A percentile compares a stretch with the other conserved stretches of the same genome.
phyloP scores from a whole-genome alignment of 1,139 yeast species.

The Scheffersomyces titani region DNA sequence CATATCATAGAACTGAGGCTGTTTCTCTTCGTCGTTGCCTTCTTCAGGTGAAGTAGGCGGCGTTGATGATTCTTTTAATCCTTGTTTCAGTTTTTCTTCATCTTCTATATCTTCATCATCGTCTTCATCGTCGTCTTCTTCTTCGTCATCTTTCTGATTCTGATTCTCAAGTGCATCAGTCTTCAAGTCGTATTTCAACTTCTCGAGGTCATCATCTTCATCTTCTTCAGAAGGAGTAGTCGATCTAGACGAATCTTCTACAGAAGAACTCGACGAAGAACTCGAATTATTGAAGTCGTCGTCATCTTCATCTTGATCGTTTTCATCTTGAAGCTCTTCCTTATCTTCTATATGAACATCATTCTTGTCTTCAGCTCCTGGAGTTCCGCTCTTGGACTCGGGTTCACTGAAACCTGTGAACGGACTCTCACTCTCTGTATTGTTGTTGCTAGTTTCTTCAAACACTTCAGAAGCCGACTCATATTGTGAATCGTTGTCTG shows the following conservation, averaged over 20 bases:
- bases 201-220: conserved; percentile 30
- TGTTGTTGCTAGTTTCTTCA: conserved; percentile 4
- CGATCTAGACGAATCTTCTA: conserved; percentile 2
- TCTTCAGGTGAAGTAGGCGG: conserved; percentile 53
- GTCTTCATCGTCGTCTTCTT: conserved; percentile 17
- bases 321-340: conserved; percentile 27
- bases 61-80: conserved; percentile 15
- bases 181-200: conserved; percentile 35
- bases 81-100: conserved; percentile 1
- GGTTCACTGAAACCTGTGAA: conserved; percentile 15
- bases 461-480: conserved; percentile 35
- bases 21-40: conserved; percentile 13
- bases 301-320: conserved; percentile 21
- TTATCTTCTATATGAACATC: conserved; percentile 15
- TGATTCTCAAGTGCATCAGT: conserved; percentile 23
- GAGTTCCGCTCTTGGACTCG: conserved; percentile 6
- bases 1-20: conserved; percentile 45
- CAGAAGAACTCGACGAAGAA: not conserved
- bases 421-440: conserved; percentile 11
- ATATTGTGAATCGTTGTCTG: conserved; percentile 24
- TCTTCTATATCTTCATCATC: conserved; percentile 3
- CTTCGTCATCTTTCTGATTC: conserved; percentile 19
- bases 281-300: conserved; percentile 12
- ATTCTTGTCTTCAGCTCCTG: conserved; percentile 10
- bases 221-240: conserved; percentile 13